Evolutionary conservation across 1,139 yeast genomes (phyloP), one percentile per base, ranked within the genome.

Genomic region (Pichia sp.): DNA sequence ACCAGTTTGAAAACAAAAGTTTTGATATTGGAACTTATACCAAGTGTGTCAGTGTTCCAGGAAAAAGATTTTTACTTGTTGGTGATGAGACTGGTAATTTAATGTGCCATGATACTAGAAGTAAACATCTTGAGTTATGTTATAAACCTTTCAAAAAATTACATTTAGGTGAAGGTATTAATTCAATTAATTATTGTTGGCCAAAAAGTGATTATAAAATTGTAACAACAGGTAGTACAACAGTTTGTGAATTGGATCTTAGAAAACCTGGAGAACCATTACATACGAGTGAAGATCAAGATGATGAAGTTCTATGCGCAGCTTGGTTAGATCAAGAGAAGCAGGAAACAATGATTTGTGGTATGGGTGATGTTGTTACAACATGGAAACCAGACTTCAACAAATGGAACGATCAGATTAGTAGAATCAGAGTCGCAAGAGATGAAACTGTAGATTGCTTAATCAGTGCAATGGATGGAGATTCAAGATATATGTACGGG

Each of bases 351-450:
- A 47, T 61, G 54, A 85, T 85, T 0, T 81, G 90, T 59, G 90
- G 89, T 43, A 90, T 89, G 80, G 90, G 95, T 3, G 95, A 85
- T 62, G 77, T 88, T n/a, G 74, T 88, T 7, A 88, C 97, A 0
- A 72, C 85, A n/a, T 92, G 97, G 98, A 81, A 79, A 56, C 79
- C 83, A 39, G 72, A 77, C 39, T 78, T 78, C 62, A 74, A 73
- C 45, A 71, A 72, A 42, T 75, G 83, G 58, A 74, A 72, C 54
- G 97, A 90, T 65, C 97, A 89, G 65, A 73, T 88, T 46, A 77
- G 86, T n/a, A 72, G 97, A 49, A 77, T 90, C 20, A 80, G 82
- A 53, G 73, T 90, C 9, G 74, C 80, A 44, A 79, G 76, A 51
- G 81, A 79, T 38, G 92, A 87, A 34, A 83, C 94, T 20, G 77